These are phyloP conservation scores for Coffea eugenioides DNA, from an alignment of 257 asterid species.

Conservation along the genomic window DNA sequence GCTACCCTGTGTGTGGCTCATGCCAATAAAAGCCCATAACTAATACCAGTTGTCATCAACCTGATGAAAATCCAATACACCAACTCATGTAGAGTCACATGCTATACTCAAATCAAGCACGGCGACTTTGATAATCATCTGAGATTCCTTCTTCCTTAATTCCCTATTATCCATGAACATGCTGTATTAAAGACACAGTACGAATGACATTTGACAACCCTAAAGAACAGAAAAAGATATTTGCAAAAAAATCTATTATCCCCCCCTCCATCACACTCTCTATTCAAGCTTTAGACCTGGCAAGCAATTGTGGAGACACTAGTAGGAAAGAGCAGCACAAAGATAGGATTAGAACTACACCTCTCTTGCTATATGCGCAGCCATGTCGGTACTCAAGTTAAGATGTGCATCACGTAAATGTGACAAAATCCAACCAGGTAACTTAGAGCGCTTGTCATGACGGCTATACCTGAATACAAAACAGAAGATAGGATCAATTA, in stretches of 20 bases:
- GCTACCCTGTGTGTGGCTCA: background rate
- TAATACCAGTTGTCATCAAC: background rate
- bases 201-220: background rate
- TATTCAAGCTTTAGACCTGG: background rate
- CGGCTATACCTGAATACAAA: conserved; percentile 72
- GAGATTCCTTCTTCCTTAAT: background rate
- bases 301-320: background rate
- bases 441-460: conserved; percentile 91
- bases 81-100: background rate
- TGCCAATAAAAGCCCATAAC: background rate
- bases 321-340: background rate
- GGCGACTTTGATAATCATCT: too few relatives aligned
- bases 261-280: background rate
- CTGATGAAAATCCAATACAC: background rate
- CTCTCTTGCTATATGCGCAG: conserved; percentile 95
- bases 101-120: too few relatives aligned
- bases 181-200: too few relatives aligned
- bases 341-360: conserved; percentile 29
- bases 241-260: background rate
- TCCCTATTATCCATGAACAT: too few relatives aligned
- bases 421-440: conserved; percentile 96
- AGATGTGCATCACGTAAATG: conserved; percentile 95
- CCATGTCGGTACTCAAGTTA: conserved; percentile 98
- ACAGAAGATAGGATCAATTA: background rate
- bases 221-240: background rate